Conservation (phyloP, 192 early-diverging fungal species). For the Umbelopsis sp. region DNA sequence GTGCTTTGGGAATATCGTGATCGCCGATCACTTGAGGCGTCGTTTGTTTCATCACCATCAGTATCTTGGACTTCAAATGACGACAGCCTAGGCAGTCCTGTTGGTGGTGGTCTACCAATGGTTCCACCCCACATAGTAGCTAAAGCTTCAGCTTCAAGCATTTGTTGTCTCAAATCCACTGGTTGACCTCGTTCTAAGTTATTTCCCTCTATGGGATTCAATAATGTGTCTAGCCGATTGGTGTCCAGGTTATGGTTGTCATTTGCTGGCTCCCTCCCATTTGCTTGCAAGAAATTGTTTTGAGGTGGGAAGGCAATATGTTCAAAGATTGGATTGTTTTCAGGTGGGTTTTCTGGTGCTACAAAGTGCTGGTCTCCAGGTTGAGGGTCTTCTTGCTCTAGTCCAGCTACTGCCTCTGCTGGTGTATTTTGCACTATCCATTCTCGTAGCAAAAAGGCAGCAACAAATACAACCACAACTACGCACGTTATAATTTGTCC, state of each 20-base stretch:
- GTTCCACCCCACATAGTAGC: not conserved
- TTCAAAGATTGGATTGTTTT: slow-evolving; percentile 1
- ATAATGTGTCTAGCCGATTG: not conserved
- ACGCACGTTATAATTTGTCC: slow-evolving; percentile 80
- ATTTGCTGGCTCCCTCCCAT: not conserved
- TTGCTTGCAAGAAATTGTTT: not conserved
- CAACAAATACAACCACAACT: slow-evolving; percentile 77
- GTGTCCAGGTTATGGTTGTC: not conserved
- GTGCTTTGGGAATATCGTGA: not conserved
- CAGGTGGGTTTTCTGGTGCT: not conserved
- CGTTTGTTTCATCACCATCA: not conserved
- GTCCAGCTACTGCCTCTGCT: slow-evolving; percentile 14
- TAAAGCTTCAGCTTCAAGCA: not conserved
- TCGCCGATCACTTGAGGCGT: not conserved
- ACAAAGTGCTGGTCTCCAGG: not conserved
- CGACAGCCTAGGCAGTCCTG: not conserved
- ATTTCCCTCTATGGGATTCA: not conserved
- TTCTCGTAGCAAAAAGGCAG: slow-evolving; percentile 80
- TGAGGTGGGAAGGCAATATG: not conserved
- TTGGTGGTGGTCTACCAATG: not conserved
- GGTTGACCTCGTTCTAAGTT: not conserved
- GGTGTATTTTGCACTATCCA: slow-evolving; percentile 82
- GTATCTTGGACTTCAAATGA: not conserved
- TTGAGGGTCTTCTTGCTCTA: not conserved
- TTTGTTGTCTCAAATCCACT: not conserved